phyloP scores from a whole-genome alignment of 495 filamentous ascomycete genomes.

The Neurospora tetraspora region DNA sequence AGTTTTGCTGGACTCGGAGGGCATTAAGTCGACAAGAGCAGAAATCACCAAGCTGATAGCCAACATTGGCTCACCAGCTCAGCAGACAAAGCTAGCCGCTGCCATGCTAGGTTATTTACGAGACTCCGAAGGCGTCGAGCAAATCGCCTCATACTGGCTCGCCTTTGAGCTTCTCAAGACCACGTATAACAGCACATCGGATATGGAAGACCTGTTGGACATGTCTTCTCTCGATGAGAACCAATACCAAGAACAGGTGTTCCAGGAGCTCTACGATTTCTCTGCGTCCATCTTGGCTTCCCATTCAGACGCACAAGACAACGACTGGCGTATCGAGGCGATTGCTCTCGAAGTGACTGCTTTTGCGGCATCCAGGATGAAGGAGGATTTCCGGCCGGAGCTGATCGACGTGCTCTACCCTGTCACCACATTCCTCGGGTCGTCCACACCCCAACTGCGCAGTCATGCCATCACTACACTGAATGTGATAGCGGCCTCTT shows the following conservation, averaged over 20 bases:
- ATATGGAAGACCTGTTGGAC: constrained; percentile 59
- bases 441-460: constrained; percentile 54
- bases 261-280: constrained; percentile 72
- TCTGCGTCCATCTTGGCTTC: constrained; percentile 55
- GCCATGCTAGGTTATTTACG: constrained; percentile 51
- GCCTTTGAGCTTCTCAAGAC: constrained; percentile 59
- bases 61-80: constrained; percentile 31
- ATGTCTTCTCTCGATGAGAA: constrained; percentile 28
- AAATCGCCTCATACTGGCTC: constrained; percentile 74
- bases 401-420: constrained; percentile 90
- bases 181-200: constrained; percentile 34
- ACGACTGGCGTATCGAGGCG: constrained; percentile 62
- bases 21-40: constrained; percentile 52
- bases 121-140: constrained; percentile 41
- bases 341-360: constrained; percentile 67
- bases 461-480: constrained; percentile 77
- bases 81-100: constrained; percentile 39
- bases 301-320: constrained; percentile 33
- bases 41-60: constrained; percentile 38
- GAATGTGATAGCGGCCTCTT: constrained; percentile 64
- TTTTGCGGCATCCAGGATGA: constrained; percentile 56
- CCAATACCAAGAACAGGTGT: constrained; percentile 42
- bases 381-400: constrained; percentile 65
- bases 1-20: constrained; percentile 52
- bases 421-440: constrained; percentile 75